Conservation (phyloP, 805 yeast species). For the Phaffomyces thermotolerans region DNA sequence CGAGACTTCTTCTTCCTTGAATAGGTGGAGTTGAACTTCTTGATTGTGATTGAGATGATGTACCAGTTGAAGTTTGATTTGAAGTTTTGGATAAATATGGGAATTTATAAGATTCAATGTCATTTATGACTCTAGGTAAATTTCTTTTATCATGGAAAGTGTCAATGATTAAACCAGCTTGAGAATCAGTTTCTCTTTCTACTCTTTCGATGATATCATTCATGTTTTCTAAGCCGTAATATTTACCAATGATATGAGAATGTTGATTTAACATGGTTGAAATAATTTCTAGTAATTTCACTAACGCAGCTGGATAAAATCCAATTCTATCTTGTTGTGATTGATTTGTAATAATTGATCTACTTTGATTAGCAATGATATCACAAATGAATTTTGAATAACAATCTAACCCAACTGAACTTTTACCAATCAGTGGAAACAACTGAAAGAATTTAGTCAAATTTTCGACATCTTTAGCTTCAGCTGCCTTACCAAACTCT, state of each 20-base stretch:
- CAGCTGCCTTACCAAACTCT: constrained; percentile 68
- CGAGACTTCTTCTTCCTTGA: constrained; percentile 20
- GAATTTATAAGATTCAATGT: constrained; percentile 47
- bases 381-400: constrained; percentile 84
- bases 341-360: constrained; percentile 48
- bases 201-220: constrained; percentile 61
- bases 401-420: constrained; percentile 62
- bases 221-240: constrained; percentile 63
- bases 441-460: constrained; percentile 76
- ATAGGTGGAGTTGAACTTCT: constrained; percentile 3
- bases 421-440: constrained; percentile 79
- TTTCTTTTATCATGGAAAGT: constrained; percentile 72
- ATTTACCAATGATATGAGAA: constrained; percentile 63
- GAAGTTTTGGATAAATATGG: constrained; percentile 27
- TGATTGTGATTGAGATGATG: constrained; percentile 1
- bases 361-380: constrained; percentile 72
- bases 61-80: not conserved
- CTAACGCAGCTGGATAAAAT: constrained; percentile 51
- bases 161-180: constrained; percentile 81
- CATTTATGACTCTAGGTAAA: constrained; percentile 47
- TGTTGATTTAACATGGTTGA: constrained; percentile 84
- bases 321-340: constrained; percentile 37
- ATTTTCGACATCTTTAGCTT: constrained; percentile 52
- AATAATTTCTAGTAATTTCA: constrained; percentile 73
- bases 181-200: constrained; percentile 88